Percentiles rank a stretch among this genome's conserved stretches.
Evolutionary conservation across 2,329 filamentous ascomycete genomes (phyloP).

Genomic region (Setomelanomma holmii): DNA sequence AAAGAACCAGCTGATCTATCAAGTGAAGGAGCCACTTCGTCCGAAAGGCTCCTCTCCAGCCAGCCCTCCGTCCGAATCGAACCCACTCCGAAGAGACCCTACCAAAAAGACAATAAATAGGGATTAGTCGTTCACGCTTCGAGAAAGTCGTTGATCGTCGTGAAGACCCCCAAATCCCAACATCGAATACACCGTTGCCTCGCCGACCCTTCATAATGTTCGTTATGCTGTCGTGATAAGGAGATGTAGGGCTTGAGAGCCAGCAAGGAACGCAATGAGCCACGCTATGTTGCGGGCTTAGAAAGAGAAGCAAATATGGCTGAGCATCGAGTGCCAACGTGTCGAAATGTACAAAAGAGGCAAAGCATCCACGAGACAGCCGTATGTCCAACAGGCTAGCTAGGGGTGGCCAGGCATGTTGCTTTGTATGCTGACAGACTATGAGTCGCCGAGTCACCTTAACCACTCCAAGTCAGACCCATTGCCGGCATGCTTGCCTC

Average conservation of each 20-base stretch:
- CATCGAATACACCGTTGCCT: conserved; percentile 8
- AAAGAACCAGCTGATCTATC: conserved; percentile 21
- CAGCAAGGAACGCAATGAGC: conserved; percentile 23
- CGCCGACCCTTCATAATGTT: conserved; percentile 28
- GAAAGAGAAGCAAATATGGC: conserved; percentile 24
- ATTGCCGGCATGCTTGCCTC: conserved; percentile 9
- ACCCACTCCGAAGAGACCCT: conserved; percentile 19
- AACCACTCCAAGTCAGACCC: conserved; percentile 4
- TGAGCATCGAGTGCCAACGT: conserved; percentile 28
- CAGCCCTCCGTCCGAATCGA: conserved; percentile 8
- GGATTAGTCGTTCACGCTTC: conserved; percentile 30
- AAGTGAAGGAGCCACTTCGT: conserved; percentile 11
- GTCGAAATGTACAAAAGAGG: conserved; percentile 36
- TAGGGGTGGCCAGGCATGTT: neutral
- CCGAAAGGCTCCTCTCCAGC: conserved; percentile 8
- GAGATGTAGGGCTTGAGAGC: conserved; percentile 16
- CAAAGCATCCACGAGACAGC: conserved; percentile 13
- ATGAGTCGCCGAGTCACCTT: neutral
- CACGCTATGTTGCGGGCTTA: conserved; percentile 19
- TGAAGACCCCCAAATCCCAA: conserved; percentile 19
- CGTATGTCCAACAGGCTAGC: conserved; percentile 1
- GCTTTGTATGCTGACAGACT: neutral
- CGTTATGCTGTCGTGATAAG: conserved; percentile 37
- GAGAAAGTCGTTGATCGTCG: conserved; percentile 28
- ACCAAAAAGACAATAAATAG: conserved; percentile 23